Percentiles rank a stretch among this genome's conserved stretches.
phyloP scores from a whole-genome alignment of 2,329 filamentous ascomycete genomes.

The Exophiala mesophila region DNA sequence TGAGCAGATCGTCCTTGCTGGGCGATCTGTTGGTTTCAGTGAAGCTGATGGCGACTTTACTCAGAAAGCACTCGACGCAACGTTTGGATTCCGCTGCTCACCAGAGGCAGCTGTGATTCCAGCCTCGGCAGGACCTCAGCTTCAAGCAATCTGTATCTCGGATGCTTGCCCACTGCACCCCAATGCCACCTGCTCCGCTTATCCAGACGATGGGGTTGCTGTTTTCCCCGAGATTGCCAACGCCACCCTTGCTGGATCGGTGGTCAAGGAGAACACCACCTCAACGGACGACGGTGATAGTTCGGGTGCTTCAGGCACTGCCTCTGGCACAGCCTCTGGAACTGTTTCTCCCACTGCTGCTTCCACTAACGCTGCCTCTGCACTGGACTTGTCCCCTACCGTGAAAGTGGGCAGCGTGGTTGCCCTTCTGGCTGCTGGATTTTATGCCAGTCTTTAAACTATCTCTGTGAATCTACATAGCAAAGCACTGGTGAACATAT shows the following conservation, averaged over 20 bases:
- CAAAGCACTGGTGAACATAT: no score
- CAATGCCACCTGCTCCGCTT: constrained; percentile 17
- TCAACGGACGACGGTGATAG: neutral
- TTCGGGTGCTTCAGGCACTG: constrained; percentile 4
- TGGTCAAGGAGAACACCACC: constrained; percentile 13
- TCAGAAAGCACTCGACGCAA: constrained; percentile 43
- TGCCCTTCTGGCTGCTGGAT: constrained; percentile 5
- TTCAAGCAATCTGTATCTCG: constrained; percentile 18
- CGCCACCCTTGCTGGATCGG: constrained; percentile 8
- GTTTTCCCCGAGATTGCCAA: constrained; percentile 12
- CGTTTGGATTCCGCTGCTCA: constrained; percentile 52
- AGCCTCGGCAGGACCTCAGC: constrained; percentile 15
- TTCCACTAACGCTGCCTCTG: constrained; percentile 9
- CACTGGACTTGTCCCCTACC: constrained; percentile 2
- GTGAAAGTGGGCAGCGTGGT: constrained; percentile 3
- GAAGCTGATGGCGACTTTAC: constrained; percentile 48
- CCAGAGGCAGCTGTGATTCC: constrained; percentile 34
- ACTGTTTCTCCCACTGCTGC: constrained; percentile 1
- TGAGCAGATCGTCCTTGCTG: constrained; percentile 48
- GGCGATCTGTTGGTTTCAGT: constrained; percentile 56
- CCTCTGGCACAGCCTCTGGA: constrained; percentile 6
- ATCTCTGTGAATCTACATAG: no score
- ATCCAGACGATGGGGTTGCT: constrained; percentile 11
- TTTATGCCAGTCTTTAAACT: neutral
- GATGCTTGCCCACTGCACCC: constrained; percentile 8